Evolutionary conservation across 2,329 filamentous ascomycete genomes (phyloP).

Genomic region (Thielaviopsis euricoi): DNA sequence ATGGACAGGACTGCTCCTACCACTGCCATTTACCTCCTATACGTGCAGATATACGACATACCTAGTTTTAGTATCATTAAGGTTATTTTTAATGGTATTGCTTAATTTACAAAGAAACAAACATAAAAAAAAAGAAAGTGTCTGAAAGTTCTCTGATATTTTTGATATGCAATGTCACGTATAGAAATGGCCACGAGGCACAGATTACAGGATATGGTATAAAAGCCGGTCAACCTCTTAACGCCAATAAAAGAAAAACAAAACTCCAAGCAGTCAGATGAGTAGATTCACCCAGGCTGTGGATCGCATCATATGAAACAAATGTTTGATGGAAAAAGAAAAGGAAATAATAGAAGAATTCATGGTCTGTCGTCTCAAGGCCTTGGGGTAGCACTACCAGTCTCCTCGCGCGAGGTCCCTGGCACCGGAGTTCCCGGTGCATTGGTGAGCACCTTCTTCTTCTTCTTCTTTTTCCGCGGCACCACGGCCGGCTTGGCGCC

Average conservation of each 20-base stretch:
- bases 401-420: constrained; percentile 35
- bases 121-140: background rate
- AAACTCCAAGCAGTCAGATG: background rate
- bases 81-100: background rate
- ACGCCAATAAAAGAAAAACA: background rate
- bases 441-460: constrained; percentile 42
- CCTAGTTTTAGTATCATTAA: background rate
- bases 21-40: background rate
- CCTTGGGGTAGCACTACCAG: constrained; percentile 43
- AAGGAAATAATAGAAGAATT: background rate
- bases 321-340: background rate
- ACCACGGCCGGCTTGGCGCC: constrained; percentile 64
- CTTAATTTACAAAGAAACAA: background rate
- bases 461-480: constrained; percentile 57
- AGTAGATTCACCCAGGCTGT: background rate
- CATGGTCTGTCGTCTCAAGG: constrained; percentile 15
- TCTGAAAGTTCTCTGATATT: background rate
- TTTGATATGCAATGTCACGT: background rate
- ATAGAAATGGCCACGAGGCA: background rate
- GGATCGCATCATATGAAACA: background rate
- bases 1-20: constrained; percentile 12
- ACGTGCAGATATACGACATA: background rate
- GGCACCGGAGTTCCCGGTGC: constrained; percentile 7
- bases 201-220: background rate
- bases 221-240: background rate